phyloP scores from a whole-genome alignment of 768 basidiomycete genomes.

The Lyophyllum decastes region DNA sequence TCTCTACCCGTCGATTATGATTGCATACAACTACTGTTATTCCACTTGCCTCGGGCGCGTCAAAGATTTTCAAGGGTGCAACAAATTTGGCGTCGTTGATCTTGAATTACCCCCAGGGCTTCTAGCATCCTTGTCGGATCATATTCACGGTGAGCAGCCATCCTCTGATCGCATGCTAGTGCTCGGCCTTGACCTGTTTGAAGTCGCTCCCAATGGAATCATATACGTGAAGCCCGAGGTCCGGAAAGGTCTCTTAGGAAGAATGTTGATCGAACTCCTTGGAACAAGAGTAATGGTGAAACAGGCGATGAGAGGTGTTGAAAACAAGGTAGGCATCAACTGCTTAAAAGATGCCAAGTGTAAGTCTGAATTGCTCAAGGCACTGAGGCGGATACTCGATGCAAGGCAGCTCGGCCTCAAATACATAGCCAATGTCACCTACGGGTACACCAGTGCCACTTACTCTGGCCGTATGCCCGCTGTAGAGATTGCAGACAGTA shows the following conservation, averaged over 20 bases:
- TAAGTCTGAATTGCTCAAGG: conserved; percentile 40
- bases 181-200: not conserved
- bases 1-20: conserved; percentile 97
- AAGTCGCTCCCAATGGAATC: conserved; percentile 95
- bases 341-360: not conserved
- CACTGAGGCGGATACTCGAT: conserved; percentile 73
- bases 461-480: conserved; percentile 98
- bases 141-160: conserved; percentile 68
- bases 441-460: conserved; percentile 93
- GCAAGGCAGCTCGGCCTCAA: conserved; percentile 93
- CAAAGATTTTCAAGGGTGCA: conserved; percentile 80
- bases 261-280: conserved; percentile 91
- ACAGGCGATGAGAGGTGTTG: conserved; percentile 86
- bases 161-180: not conserved
- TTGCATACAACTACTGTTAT: conserved; percentile 97
- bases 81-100: conserved; percentile 86
- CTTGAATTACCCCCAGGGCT: conserved; percentile 67
- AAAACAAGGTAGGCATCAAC: conserved; percentile 62
- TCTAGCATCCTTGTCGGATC: conserved; percentile 67
- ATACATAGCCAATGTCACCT: conserved; percentile 92
- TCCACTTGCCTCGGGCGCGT: conserved; percentile 94
- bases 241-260: conserved; percentile 80
- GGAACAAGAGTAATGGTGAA: conserved; percentile 99
- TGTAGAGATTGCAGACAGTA: conserved; percentile 97
- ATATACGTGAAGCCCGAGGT: conserved; percentile 88